phyloP scores from a whole-genome alignment of 139 green algal genomes.

The Yamagishiella unicocca region DNA sequence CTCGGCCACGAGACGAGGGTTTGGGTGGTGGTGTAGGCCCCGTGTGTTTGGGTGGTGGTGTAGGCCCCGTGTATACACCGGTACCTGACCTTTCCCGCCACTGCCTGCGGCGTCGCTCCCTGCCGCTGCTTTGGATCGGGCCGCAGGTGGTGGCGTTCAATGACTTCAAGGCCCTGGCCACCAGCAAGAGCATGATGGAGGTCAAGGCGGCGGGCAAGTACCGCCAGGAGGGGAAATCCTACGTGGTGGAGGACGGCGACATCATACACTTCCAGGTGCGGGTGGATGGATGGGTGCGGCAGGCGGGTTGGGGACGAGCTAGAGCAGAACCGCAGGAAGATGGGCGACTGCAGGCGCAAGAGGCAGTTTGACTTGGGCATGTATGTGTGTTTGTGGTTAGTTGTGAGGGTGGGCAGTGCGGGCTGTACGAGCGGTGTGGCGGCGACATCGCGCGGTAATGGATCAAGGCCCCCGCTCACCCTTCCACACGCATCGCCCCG shows the following conservation, averaged over 20 bases:
- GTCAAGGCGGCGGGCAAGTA: slow-evolving; percentile 94
- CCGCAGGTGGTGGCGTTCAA: slow-evolving; percentile 73
- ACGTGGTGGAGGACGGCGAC: slow-evolving; percentile 90
- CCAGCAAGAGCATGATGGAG: slow-evolving; percentile 53
- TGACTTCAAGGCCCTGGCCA: slow-evolving; percentile 73
- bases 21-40: background rate
- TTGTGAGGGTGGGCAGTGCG: no score
- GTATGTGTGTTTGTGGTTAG: no score
- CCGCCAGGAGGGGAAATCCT: slow-evolving; percentile 92
- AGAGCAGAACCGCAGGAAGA: no score
- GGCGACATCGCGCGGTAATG: no score
- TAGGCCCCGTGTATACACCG: background rate
- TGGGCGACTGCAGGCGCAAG: no score
- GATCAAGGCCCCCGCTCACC: no score
- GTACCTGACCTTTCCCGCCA: no score
- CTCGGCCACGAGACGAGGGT: background rate
- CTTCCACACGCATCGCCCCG: no score
- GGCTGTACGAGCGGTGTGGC: no score
- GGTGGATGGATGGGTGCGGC: background rate
- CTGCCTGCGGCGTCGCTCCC: no score
- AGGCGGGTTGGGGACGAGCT: no score
- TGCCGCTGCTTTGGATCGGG: background rate
- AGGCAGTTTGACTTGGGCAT: no score
- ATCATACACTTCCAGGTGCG: slow-evolving; percentile 86
- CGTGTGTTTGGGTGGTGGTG: background rate